Evolutionary conservation across 202 grass and related monocot genomes (phyloP), one percentile per base, ranked within the genome.

Genomic region (Eragrostis tef): DNA sequence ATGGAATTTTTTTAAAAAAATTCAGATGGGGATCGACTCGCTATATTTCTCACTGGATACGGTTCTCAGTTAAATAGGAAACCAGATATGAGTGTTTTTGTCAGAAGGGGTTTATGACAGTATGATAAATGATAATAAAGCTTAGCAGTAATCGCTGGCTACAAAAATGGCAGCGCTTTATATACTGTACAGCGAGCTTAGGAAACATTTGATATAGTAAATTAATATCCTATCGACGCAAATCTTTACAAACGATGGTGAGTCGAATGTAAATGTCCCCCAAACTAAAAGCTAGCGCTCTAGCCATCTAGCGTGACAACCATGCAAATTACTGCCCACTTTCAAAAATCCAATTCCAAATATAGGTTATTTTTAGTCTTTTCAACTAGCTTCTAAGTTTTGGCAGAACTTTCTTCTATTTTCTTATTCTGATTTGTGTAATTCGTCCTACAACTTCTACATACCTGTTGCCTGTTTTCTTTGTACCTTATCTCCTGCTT

Each of bases 121-220:
- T 60, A 71, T 17, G 54, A 17, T 73, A 31, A 24, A 67, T 41
- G 43, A 70, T 25, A 39, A 39, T 4, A 77, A 50, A 77, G 26
- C 41, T 29, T n/a, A 34, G 6, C 44, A 62, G 51, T 63, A 15
- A 78, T 52, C 42, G 3, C 34, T 31, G 3, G 52, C 6, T 6
- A 11, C 4, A 21, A 39, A 70, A 77, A 62, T 11, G 9, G n/a
- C 1, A 15, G 26, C 22, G 25, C 25, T 41, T 16, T 12, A 84
- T 39, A 39, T 60, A 77, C 50, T 27, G 82, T 3, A 69, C 5
- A 41, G 19, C 9, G 52, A 43, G 11, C 58, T 39, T 5, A 5
- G 34, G 51, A 83, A 67, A 61, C 77, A 69, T 77, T 69, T 3
- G 2, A 31, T 2, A 6, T 24, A 70, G 43, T 84, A 36, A 84